Base-by-base conservation (phyloP, 257 asterid species). In the Lycium barbarum region DNA sequence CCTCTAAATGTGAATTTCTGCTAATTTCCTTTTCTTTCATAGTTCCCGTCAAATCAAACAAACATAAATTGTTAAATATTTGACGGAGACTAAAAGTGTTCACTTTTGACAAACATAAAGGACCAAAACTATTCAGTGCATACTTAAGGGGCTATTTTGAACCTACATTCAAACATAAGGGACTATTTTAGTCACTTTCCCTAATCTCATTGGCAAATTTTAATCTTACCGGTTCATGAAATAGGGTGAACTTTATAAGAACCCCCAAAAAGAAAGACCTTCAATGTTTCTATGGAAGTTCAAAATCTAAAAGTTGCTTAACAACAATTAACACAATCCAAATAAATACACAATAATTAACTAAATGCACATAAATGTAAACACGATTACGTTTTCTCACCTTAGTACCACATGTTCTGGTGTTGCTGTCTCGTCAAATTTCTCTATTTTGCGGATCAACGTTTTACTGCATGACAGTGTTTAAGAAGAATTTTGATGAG, bases 381-480 rank as follows among this genome's bases (percentile, higher is more conserved):
- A 45, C 26, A 2, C 49, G 63, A 85, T 71, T 15, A 43, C 47
- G 36, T 53, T 3, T 68, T 84, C 91, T 88, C 84, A 95, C 99
- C 94, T 92, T 79, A 93, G 79, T 80, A 92, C 87, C 66, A 86
- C 86, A 80, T 89, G 86, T 82, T 90, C 95, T 80, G 95, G 84
- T 51, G 85, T 83, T 81, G 97, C 90, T 81, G 92, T 57, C 51
- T 91, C 93, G 35, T 86, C 79, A 84, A 86, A 87, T 85, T 88
- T 94, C 71, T 90, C 93, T 68, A 89, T 88, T 89, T 90, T 95
- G 47, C 97, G 93, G 72, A 93, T 86, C 83, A 90, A 94, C 35
- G 98, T 95, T 86, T 89, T 87, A 87, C 99, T 95, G 95, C n/a
- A 87, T 47, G 80, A 26, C 6, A 53, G 1, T 14, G 4, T 51